A percentile compares a stretch with the other conserved stretches of the same genome.
Evolutionary conservation across 768 basidiomycete species (phyloP).

Genomic region (Cystobasidium ongulense): DNA sequence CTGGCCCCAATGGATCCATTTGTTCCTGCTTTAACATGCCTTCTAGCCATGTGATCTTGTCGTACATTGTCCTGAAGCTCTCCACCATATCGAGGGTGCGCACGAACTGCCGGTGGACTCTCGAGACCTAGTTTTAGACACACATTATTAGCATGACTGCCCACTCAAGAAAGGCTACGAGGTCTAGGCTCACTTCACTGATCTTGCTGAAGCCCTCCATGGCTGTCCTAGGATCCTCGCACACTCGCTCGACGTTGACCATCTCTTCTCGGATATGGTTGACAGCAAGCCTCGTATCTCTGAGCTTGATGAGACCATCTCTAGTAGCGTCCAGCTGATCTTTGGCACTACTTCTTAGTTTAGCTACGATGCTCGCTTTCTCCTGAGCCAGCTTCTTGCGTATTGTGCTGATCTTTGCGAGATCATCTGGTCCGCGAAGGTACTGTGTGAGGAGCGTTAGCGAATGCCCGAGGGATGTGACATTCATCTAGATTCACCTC

Average conservation of each 20-base stretch:
- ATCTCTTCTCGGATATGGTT: conserved; percentile 79
- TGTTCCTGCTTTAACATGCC: conserved; percentile 67
- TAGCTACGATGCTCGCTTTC: conserved; percentile 31
- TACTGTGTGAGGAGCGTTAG: background rate
- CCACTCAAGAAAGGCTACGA: conserved; percentile 20
- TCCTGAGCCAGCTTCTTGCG: conserved; percentile 20
- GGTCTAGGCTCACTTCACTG: conserved; percentile 61
- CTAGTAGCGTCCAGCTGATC: conserved; percentile 85
- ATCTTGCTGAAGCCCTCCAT: conserved; percentile 92
- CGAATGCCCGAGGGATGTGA: background rate
- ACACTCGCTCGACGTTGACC: conserved; percentile 66
- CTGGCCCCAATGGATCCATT: conserved; percentile 70
- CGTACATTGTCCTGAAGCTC: conserved; percentile 84
- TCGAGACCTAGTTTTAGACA: conserved; percentile 62
- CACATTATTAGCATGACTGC: background rate
- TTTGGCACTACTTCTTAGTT: conserved; percentile 55
- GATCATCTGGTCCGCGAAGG: conserved; percentile 27
- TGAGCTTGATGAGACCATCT: conserved; percentile 61
- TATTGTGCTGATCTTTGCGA: conserved; percentile 28
- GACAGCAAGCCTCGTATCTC: conserved; percentile 66
- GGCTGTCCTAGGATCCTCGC: conserved; percentile 63
- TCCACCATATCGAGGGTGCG: conserved; percentile 92
- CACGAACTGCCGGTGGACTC: conserved; percentile 89
- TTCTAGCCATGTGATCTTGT: conserved; percentile 69
- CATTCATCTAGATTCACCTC: background rate